Percentiles rank a stretch among this genome's conserved stretches.
Evolutionary conservation across 192 early-diverging fungal species (phyloP).

Genomic region (Coemansia sp.): DNA sequence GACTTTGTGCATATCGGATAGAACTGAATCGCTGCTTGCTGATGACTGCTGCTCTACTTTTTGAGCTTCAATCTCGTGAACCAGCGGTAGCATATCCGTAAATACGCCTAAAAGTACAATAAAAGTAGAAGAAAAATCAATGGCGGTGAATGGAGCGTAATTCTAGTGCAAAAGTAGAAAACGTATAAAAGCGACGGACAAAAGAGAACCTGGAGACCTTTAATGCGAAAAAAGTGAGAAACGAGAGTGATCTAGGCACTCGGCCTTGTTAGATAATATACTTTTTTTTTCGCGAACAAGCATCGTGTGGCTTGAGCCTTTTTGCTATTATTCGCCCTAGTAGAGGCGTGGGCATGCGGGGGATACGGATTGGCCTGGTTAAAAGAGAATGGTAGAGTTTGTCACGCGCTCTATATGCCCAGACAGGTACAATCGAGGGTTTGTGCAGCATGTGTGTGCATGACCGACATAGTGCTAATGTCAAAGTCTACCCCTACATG

Average conservation of each 20-base stretch:
- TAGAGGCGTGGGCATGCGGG: neutral
- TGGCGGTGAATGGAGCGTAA: neutral
- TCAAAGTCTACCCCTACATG: neutral
- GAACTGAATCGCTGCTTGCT: neutral
- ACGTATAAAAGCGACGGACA: neutral
- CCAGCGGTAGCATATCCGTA: slow-evolving; percentile 2
- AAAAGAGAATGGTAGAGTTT: no score
- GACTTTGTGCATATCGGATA: neutral
- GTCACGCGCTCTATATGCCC: neutral
- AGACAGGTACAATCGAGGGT: neutral
- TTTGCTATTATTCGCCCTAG: neutral
- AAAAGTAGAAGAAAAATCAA: neutral
- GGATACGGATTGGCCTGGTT: neutral
- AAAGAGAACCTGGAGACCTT: neutral
- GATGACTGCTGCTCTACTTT: neutral
- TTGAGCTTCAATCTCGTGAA: slow-evolving; percentile 18
- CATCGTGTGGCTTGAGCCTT: neutral
- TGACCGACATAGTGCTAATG: neutral
- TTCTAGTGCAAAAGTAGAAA: neutral
- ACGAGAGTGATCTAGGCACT: neutral
- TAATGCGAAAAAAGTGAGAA: neutral
- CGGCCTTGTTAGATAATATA: neutral
- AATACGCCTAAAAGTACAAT: neutral
- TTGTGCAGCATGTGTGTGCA: neutral
- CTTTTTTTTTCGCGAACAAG: neutral